Evolutionary conservation across 106 monocot species (phyloP).

Genomic region (Triglochin maritima): DNA sequence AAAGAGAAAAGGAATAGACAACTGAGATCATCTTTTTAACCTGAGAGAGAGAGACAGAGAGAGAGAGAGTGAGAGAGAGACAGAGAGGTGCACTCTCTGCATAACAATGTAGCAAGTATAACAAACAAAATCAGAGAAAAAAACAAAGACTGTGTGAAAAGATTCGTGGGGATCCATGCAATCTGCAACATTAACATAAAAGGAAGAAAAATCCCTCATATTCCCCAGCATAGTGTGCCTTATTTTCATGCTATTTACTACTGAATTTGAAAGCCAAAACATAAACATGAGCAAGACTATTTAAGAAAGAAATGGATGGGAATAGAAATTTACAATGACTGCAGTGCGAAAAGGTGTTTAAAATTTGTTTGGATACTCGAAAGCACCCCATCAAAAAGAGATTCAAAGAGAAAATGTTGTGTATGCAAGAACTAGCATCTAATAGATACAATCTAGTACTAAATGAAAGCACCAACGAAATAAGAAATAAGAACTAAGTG

Average conservation of each 20-base stretch:
- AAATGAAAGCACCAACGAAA: neutral
- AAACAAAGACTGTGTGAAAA: too few species aligned
- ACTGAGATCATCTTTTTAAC: neutral
- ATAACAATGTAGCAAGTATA: neutral
- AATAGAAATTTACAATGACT: too few species aligned
- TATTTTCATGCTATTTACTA: too few species aligned
- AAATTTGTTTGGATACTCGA: neutral
- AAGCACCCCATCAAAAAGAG: too few species aligned
- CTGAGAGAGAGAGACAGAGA: neutral
- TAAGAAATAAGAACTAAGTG: neutral
- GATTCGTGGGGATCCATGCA: too few species aligned
- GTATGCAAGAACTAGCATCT: neutral
- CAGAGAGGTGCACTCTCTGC: neutral
- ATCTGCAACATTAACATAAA: too few species aligned
- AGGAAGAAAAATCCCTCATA: too few species aligned
- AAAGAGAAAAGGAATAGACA: slow-evolving; percentile 4
- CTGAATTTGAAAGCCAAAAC: too few species aligned
- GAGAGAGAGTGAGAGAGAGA: neutral
- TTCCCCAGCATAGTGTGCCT: too few species aligned
- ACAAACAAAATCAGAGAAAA: neutral
- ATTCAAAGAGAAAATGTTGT: too few species aligned
- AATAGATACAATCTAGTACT: neutral
- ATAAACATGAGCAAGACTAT: too few species aligned
- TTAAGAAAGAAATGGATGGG: too few species aligned
- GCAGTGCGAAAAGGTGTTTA: neutral